phyloP scores from a whole-genome alignment of 2,329 filamentous ascomycete genomes.

The Talaromyces sp. region DNA sequence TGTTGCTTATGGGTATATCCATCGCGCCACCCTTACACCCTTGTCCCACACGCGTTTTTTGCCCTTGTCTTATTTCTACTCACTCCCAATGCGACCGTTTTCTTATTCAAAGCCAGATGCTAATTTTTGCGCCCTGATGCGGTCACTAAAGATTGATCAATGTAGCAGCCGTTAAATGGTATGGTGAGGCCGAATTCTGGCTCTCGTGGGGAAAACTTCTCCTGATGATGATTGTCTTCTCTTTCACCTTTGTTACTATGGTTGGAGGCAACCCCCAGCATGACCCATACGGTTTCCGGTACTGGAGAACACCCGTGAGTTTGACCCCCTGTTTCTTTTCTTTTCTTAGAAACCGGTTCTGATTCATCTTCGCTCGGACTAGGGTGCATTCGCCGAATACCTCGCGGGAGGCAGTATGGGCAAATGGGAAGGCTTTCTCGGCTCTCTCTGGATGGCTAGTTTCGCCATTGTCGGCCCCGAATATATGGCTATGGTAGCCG shows the following conservation, averaged over 20 bases:
- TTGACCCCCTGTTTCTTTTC: constrained; percentile 37
- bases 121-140: constrained; percentile 44
- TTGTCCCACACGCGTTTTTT: not conserved
- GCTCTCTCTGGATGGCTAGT: constrained; percentile 65
- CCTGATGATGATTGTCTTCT: constrained; percentile 45
- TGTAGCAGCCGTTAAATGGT: constrained; percentile 54
- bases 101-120: not conserved
- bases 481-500: constrained; percentile 48
- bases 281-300: constrained; percentile 57
- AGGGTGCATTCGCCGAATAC: constrained; percentile 60
- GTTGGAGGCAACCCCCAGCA: constrained; percentile 32
- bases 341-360: constrained; percentile 12
- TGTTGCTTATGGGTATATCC: constrained; percentile 54
- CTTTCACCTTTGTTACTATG: constrained; percentile 15
- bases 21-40: constrained; percentile 36
- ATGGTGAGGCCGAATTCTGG: constrained; percentile 60
- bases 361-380: constrained; percentile 43
- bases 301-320: constrained; percentile 58
- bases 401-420: constrained; percentile 60
- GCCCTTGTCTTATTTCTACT: not conserved
- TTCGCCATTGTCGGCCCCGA: constrained; percentile 63
- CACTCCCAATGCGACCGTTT: not conserved
- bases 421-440: constrained; percentile 50
- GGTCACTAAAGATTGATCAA: constrained; percentile 58
- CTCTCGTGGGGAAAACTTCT: constrained; percentile 59